Conservation (phyloP, 2,329 filamentous ascomycete species). For the Colletotrichum falcatum region DNA sequence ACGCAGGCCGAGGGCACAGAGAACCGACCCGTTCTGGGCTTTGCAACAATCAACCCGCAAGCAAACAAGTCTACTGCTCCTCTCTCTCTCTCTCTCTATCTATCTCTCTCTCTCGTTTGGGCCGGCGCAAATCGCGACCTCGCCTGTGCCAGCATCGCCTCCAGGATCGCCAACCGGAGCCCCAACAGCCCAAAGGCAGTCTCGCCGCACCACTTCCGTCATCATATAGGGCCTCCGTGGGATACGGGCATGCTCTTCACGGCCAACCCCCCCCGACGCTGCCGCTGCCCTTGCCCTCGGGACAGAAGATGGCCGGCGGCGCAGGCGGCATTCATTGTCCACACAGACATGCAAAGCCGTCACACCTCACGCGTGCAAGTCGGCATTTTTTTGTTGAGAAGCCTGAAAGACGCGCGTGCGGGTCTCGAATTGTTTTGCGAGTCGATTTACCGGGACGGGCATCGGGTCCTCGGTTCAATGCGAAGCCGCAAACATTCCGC, state of each 20-base stretch:
- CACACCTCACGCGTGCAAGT: background rate
- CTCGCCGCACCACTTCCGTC: background rate
- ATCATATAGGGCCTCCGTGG: background rate
- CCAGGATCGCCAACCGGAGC: background rate
- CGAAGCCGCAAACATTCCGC: background rate
- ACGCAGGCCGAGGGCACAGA: background rate
- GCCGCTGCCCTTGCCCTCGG: background rate
- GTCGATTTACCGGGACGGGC: background rate
- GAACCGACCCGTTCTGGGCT: background rate
- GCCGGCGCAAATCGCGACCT: slow-evolving; percentile 1
- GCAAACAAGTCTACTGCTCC: background rate
- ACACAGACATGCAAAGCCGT: background rate
- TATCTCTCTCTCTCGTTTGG: too few relatives aligned
- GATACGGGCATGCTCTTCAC: background rate
- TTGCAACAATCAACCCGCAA: background rate
- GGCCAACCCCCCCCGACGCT: background rate
- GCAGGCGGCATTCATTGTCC: background rate
- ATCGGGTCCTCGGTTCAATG: background rate
- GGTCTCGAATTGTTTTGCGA: background rate
- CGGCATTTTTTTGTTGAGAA: background rate
- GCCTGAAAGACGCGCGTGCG: background rate
- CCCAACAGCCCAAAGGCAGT: background rate
- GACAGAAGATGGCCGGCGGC: background rate
- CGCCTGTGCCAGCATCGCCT: background rate
- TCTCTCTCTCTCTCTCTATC: too few relatives aligned